Conservation (phyloP, 2,329 filamentous ascomycete genomes). For the Thielaviopsis punctulata region DNA sequence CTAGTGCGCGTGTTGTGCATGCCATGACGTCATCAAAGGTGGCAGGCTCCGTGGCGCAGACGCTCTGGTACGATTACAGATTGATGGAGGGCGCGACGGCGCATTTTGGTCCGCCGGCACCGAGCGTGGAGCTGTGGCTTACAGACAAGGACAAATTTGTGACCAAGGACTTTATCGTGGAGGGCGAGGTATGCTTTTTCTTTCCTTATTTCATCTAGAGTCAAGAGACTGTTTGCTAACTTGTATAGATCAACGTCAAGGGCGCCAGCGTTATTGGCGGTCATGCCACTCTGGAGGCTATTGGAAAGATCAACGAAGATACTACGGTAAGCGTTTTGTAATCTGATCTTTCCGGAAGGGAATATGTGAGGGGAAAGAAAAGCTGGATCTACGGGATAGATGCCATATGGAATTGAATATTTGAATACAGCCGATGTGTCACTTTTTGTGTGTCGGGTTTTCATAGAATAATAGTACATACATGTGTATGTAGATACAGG, state of each 20-base stretch:
- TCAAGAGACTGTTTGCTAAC: neutral
- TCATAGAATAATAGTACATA: too few species aligned
- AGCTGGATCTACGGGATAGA: neutral
- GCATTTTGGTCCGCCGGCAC: conserved; percentile 73
- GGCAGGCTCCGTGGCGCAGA: conserved; percentile 81
- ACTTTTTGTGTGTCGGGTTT: too few species aligned
- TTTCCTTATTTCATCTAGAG: neutral
- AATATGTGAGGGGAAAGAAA: neutral
- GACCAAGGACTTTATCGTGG: conserved; percentile 43
- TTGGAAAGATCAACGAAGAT: conserved; percentile 51
- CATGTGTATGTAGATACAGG: too few species aligned
- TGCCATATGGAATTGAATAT: neutral
- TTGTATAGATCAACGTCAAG: conserved; percentile 8
- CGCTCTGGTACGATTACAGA: conserved; percentile 75
- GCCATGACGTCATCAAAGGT: conserved; percentile 66
- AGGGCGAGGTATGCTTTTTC: conserved; percentile 39
- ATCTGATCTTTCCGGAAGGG: neutral
- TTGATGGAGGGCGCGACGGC: conserved; percentile 25
- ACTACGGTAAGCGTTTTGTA: conserved; percentile 48
- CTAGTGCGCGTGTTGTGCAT: conserved; percentile 65
- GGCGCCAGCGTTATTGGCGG: conserved; percentile 44
- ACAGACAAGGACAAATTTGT: conserved; percentile 42
- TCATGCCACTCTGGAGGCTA: conserved; percentile 44
- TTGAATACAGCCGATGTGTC: too few species aligned
- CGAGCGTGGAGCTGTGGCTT: conserved; percentile 62